Evolutionary conservation across 257 asterid genomes (phyloP), one percentile per base, ranked within the genome.

Genomic region (Capsicum pubescens): DNA sequence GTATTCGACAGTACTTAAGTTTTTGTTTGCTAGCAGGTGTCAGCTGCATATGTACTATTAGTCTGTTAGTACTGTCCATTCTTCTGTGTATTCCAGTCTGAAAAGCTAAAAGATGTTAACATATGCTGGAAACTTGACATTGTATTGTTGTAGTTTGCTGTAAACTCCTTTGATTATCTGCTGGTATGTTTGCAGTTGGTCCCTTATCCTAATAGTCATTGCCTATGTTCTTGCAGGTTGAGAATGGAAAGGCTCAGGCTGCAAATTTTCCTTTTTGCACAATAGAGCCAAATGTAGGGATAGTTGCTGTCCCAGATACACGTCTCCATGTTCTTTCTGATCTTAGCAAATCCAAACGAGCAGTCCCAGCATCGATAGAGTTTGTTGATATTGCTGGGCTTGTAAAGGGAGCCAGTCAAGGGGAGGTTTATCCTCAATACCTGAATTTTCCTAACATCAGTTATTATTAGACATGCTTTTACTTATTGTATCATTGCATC

Each of bases 361-460:
- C 97, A 54, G 97, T 94, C 88, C 91, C 99, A 8, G 98, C 98
- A 19, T 93, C 99, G 36, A 93, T 96, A 36, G 99, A 96, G 90
- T 92, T 96, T 86, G 99, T 96, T 85, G 99, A 96, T 86, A 96
- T 94, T 87, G 99, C 99, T 79, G 99, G 99, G 50, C 98, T 96
- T 74, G 98, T 96, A 67, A 96, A 94, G 91, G 99, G 99, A 82
- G 99, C 99, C 84, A 96, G 98, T 87, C 99, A 92, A 91, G 99
- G 98, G 85, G 99, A 96, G 99, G 99, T 96, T 85, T 87, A 81
- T 10, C 68, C 82, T 67, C 81, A 54, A 77, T 77, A 77, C 64
- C 64, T 26, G 4, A 21, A 76, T 12, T 76, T 26, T 21, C 81
- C 19, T 52, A 76, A 57, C 15, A 77, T 54, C 63, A 54, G 14